Percentiles rank a stretch among this genome's conserved stretches.
Conservation (phyloP, 2,329 filamentous ascomycete genomes). For the Zopfia rhizophila region DNA sequence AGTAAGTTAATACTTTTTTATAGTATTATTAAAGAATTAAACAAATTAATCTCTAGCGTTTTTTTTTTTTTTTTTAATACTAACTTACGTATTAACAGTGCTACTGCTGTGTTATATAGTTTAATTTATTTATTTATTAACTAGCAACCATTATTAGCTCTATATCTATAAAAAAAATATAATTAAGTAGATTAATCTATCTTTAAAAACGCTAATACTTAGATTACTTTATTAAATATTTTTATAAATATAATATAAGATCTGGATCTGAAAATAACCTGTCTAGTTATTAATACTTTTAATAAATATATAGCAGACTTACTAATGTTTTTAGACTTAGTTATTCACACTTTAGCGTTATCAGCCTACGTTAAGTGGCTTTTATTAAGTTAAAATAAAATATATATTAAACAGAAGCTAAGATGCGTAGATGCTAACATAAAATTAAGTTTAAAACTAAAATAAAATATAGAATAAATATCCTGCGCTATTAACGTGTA, state of each 20-base stretch:
- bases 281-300: conserved; percentile 3
- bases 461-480: conserved; percentile 41
- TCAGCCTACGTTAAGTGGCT: conserved; percentile 35
- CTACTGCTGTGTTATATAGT: conserved; percentile 48
- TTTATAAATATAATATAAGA: conserved; percentile 55
- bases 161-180: conserved; percentile 49
- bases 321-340: conserved; percentile 9
- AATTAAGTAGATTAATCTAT: conserved; percentile 42
- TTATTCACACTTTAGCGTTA: conserved; percentile 16
- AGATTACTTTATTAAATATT: conserved; percentile 48
- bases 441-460: conserved; percentile 42
- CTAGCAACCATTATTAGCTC: conserved; percentile 44
- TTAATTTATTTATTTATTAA: conserved; percentile 54
- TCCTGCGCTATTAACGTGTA: conserved; percentile 50
- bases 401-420: conserved; percentile 46
- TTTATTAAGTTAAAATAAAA: conserved; percentile 55
- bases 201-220: conserved; percentile 55
- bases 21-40: too few species aligned
- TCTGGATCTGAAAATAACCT: conserved; percentile 5
- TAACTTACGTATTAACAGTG: conserved; percentile 48
- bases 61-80: too few species aligned
- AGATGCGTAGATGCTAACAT: conserved; percentile 19
- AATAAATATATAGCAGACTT: conserved; percentile 4
- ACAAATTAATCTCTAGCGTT: too few species aligned
- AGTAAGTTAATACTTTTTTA: too few species aligned